Evolutionary conservation across 768 basidiomycete genomes (phyloP).

Genomic region (Lactarius tabidus): DNA sequence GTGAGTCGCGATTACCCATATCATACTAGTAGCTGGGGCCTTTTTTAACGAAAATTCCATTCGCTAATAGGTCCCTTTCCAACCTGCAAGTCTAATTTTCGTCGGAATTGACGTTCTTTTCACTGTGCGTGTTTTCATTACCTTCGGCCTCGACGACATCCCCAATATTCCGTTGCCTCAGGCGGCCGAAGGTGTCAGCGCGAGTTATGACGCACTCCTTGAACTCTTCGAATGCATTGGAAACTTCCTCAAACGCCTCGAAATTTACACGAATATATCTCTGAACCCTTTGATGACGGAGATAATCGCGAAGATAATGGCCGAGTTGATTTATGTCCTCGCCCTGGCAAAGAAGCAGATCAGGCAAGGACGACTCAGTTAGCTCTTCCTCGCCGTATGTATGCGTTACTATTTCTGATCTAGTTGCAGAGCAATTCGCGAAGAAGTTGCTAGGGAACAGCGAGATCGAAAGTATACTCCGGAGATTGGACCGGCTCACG

Average conservation of each 20-base stretch:
- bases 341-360: conserved; percentile 8
- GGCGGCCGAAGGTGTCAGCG: conserved; percentile 1
- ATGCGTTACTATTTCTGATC: too few species aligned
- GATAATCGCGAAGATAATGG: conserved; percentile 11
- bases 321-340: conserved; percentile 5
- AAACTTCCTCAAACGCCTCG: conserved; percentile 10
- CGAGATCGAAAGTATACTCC: too few species aligned
- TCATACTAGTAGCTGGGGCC: too few species aligned
- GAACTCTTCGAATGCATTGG: conserved; percentile 3
- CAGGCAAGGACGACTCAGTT: conserved; percentile 7
- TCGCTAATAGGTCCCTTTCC: background rate
- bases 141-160: too few species aligned
- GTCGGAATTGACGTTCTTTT: conserved; percentile 1
- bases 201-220: conserved; percentile 14
- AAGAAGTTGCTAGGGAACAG: too few species aligned
- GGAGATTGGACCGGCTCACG: too few species aligned
- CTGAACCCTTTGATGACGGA: background rate
- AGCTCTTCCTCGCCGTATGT: background rate
- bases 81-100: background rate
- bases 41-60: background rate
- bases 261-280: background rate
- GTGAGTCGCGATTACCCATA: background rate
- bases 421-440: too few species aligned
- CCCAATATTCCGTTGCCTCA: background rate
- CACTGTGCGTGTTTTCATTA: background rate